phyloP scores from a whole-genome alignment of 2,329 filamentous ascomycete genomes.

The Colletotrichum sp. region DNA sequence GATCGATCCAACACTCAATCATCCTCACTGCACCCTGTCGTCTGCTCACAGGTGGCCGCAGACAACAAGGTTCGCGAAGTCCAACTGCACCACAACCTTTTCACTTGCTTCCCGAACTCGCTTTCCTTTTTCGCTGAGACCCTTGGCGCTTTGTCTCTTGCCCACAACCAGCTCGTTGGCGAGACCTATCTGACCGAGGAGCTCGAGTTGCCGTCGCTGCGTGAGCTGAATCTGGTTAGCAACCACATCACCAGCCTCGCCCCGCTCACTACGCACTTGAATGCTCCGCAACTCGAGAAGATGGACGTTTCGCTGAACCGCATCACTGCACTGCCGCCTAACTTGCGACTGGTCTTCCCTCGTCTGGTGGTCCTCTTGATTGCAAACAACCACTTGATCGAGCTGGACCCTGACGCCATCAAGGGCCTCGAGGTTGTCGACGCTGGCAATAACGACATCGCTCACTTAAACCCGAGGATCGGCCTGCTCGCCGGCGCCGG shows the following conservation, averaged over 20 bases:
- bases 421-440: conserved; percentile 78
- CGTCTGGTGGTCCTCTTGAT: conserved; percentile 73
- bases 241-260: conserved; percentile 77
- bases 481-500: conserved; percentile 74
- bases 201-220: conserved; percentile 74
- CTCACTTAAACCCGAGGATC: conserved; percentile 78
- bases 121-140: conserved; percentile 75
- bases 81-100: conserved; percentile 78
- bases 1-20: conserved; percentile 73
- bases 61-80: conserved; percentile 60
- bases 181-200: conserved; percentile 69
- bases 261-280: conserved; percentile 68
- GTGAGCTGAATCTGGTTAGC: conserved; percentile 76
- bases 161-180: conserved; percentile 74
- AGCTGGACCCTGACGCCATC: conserved; percentile 75
- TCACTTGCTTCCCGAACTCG: conserved; percentile 72
- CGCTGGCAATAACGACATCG: conserved; percentile 84
- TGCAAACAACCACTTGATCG: conserved; percentile 79
- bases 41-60: conserved; percentile 60
- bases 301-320: conserved; percentile 85
- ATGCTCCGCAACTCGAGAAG: conserved; percentile 76
- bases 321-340: conserved; percentile 70
- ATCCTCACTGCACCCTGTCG: conserved; percentile 62
- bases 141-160: conserved; percentile 74
- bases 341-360: conserved; percentile 71